Conservation (phyloP, 208 protist species). For the Trypanosoma grayi region DNA sequence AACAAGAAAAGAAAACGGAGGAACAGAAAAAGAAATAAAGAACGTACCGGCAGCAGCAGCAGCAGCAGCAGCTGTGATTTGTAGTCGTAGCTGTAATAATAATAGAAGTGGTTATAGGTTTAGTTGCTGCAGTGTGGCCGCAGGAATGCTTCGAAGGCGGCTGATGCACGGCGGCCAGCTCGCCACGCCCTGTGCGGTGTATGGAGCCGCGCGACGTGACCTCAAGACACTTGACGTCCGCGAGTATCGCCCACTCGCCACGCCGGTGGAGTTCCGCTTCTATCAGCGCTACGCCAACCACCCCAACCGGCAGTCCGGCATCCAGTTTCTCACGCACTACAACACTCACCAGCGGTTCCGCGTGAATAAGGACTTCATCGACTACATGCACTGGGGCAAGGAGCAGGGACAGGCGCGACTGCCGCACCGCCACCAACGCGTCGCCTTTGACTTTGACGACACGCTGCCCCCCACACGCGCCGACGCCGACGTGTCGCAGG, state of each 20-base stretch:
- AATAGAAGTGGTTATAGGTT: neutral
- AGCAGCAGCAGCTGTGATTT: neutral
- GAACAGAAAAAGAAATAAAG: neutral
- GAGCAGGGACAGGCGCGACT: constrained; percentile 88
- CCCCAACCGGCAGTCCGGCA: constrained; percentile 82
- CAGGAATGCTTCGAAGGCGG: too few species aligned
- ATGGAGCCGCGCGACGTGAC: constrained; percentile 30
- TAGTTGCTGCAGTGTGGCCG: neutral
- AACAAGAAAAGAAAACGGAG: too few species aligned
- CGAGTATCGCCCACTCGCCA: constrained; percentile 77
- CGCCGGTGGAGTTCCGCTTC: constrained; percentile 90
- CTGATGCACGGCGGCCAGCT: constrained; percentile 10
- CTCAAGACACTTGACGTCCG: constrained; percentile 87
- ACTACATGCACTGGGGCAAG: constrained; percentile 91
- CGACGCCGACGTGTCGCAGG: neutral
- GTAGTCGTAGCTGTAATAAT: neutral
- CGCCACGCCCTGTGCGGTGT: neutral
- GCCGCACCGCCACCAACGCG: constrained; percentile 87
- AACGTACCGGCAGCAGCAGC: neutral
- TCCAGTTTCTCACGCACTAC: constrained; percentile 91
- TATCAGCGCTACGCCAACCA: constrained; percentile 92
- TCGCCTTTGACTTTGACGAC: constrained; percentile 90
- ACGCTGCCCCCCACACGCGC: constrained; percentile 65
- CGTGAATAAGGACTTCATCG: constrained; percentile 89
- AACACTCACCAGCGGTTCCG: constrained; percentile 86